These are phyloP conservation scores for Thuja plicata DNA, from an alignment of 83 land plant species.

Conservation along the genomic window DNA sequence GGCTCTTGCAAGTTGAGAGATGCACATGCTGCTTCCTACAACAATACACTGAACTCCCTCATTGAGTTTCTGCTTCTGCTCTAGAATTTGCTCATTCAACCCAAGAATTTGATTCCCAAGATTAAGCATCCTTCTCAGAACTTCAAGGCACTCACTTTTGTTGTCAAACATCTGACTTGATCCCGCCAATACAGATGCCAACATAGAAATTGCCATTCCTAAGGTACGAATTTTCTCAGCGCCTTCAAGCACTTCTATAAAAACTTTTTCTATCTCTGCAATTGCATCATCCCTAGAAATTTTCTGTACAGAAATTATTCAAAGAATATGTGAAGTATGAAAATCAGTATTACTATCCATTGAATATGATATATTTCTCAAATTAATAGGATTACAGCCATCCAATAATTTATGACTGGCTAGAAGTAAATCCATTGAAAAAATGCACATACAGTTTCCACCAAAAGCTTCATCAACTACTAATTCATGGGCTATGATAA, in stretches of 20 bases:
- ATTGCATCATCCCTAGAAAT: background rate
- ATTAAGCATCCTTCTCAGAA: background rate
- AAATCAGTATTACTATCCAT: too few species aligned
- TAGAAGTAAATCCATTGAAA: too few species aligned
- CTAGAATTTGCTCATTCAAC: background rate
- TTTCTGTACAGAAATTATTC: background rate
- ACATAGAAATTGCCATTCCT: background rate
- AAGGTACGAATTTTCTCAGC: background rate
- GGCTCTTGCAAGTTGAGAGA: background rate
- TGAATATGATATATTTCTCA: too few species aligned
- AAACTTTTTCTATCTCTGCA: background rate
- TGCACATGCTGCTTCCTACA: background rate
- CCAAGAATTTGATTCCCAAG: background rate
- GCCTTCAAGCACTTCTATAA: background rate
- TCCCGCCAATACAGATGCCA: background rate
- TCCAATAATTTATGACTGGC: background rate
- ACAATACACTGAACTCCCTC: background rate
- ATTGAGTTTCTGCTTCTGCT: background rate
- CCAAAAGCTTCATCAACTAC: too few species aligned
- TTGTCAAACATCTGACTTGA: background rate
- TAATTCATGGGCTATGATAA: too few species aligned
- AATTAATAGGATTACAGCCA: background rate
- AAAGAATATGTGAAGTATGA: too few species aligned
- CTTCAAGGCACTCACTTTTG: background rate
- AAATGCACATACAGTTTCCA: too few species aligned